Evolutionary conservation across 441 rosid genomes (phyloP), one percentile per base, ranked within the genome.

Genomic region (Francoa sonchifolia): DNA sequence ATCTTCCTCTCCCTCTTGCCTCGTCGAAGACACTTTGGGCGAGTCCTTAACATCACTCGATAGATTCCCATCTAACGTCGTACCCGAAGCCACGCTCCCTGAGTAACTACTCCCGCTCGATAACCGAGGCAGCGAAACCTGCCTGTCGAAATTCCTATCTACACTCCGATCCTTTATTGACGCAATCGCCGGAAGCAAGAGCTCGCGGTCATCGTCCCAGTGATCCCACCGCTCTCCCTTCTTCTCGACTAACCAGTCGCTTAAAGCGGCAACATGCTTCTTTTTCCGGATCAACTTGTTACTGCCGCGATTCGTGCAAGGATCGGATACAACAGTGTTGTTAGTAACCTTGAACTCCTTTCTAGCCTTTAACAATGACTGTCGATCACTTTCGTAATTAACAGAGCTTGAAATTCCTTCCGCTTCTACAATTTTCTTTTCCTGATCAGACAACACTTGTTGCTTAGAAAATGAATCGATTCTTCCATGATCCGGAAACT

Each of bases 61-160:
- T 31, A 60, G 67, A 48, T 52, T 72, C 6, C 79, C 94, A 9
- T 79, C 94, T 45, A 69, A 40, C 13, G 87, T 76, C 19, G 76
- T 63, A 31, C 76, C 94, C 1, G 95, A 81, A 66, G 77, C 79
- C 72, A 79, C 72, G 65, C 97, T 84, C n/a, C 83, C 80, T 0
- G 76, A 76, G 33, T 68, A 77, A 45, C 94, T 85, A 40, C 96
- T 89, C 51, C 79, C 94, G 39, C 96, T 89, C 0, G 96, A 85
- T 29, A 82, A 38, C 66, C 96, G 62, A 19, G 78, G 79, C 65
- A 89, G 64, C 7, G 94, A 85, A 8, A 74, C 75, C 58, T 67
- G 75, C 32, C 73, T 62, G 12, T 77, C 89, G 52, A 79, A 79
- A 56, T 58, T 69, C 50, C 69, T 57, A 46, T 72, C 84, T 49